Evolutionary conservation across 495 filamentous ascomycete genomes (phyloP), one percentile per base, ranked within the genome.

Genomic region (Penicillium maclennaniae): DNA sequence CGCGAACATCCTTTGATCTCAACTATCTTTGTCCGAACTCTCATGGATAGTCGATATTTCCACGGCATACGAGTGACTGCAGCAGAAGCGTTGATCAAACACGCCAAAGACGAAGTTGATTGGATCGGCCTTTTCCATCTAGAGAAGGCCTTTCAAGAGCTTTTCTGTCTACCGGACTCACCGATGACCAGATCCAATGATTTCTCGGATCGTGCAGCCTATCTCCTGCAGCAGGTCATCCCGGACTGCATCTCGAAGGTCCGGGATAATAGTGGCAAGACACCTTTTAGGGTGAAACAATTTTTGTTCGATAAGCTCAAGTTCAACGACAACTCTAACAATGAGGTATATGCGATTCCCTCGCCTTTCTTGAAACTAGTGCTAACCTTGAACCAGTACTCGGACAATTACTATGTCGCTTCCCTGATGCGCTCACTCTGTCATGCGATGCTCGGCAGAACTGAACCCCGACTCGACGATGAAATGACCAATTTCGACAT

Each of bases 41-140:
- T 96, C 26, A 89, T 96, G 83, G 93, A 99, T 66, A 77, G 78
- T 45, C 82, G 92, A 46, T 99, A 99, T 63, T 99, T 92, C 67
- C 85, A 95, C 63, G 91, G 91, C 15, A 91, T 99, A 45, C 88
- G 93, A 19, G 82, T 83, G 7, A 83, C 90, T 68, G 93, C 93
- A 15, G 86, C 87, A 20, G 78, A 83, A 23, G 83, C 83, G 38
- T 75, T 98, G 23, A 78, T 87, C 6, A 87, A 80, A 46, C 87
- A 89, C 63, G 89, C 87, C 8, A 83, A 75, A 46, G 78, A 80
- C 45, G 76, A 86, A 26, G 69, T 86, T 31, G 79, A 87, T 59
- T 91, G 86, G 83, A 82, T 95, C 20, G 95, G 95, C 10, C 69
- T 87, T 31, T 86, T 81, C 42, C 93, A 99, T 67, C 82, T 99